Evolutionary conservation across 129 eudicot species (phyloP), one percentile per base, ranked within the genome.

Genomic region (Calendula officinalis): DNA sequence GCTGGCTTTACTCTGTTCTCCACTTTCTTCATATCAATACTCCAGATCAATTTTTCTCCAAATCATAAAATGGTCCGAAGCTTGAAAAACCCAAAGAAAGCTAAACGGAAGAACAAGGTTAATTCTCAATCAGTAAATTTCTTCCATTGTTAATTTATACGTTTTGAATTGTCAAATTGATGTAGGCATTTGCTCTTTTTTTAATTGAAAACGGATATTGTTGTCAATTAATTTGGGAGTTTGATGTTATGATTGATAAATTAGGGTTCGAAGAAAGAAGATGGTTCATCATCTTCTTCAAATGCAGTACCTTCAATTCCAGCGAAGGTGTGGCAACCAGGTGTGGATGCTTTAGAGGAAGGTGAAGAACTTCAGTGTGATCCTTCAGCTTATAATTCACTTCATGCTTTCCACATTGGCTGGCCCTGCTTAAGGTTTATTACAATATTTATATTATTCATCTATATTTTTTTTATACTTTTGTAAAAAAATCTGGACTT

Each of bases 321-420:
- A 14, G 84, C 94, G 2, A 88, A 87, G 71, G 99, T 94, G 55
- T 94, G 99, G 99, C 90, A 80, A 61, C 99, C 99, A 15, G 94
- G 99, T 37, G 97, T 94, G 3, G 99, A 94, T 67, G 68, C 72
- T 34, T 75, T 94, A 53, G 99, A 81, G 56, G 99, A 94, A 64
- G 99, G 87, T 3, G 99, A 94, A 75, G 99, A 89, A 78, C 86
- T 89, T 42, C 97, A 86, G 76, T 94, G 97, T 76, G 97, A 94
- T 62, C 90, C 90, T 71, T 79, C 94, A 22, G 97, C 99, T 61
- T 94, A 94, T 55, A 84, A 94, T 69, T 89, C 99, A 44, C 95
- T 88, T 48, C 97, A 94, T 40, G 96, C 89, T 34, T 88, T 92
- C 50, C 84, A 92, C 69, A 78, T 85, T 67, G 98, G 98, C 10